Evolutionary conservation across 1,284 basidiomycete species (phyloP).

Genomic region (Melampsora abietis-canadensis): DNA sequence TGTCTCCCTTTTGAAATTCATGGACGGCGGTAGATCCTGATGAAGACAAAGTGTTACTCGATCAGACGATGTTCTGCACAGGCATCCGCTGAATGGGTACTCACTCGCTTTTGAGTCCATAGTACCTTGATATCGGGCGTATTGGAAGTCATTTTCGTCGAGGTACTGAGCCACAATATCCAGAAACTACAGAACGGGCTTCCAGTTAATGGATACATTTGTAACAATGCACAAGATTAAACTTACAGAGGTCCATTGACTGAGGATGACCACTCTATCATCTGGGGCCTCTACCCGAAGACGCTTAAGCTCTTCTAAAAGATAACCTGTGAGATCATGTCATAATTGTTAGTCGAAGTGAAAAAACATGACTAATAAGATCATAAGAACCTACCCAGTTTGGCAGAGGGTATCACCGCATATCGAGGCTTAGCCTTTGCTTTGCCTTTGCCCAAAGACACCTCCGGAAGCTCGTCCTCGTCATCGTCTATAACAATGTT

Average conservation of each 20-base stretch:
- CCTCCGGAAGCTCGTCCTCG: constrained; percentile 10
- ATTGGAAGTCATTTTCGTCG: constrained; percentile 55
- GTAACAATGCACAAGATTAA: not conserved
- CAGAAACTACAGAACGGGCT: not conserved
- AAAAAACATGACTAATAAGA: not conserved
- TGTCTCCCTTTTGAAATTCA: constrained; percentile 49
- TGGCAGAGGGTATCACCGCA: constrained; percentile 11
- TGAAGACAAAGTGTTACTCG: no score
- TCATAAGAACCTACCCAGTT: constrained; percentile 9
- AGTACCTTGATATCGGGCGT: constrained; percentile 59
- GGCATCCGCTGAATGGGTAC: not conserved
- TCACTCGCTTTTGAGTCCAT: constrained; percentile 52
- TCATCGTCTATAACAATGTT: constrained; percentile 8
- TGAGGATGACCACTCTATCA: constrained; percentile 64
- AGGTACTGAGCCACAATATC: constrained; percentile 7
- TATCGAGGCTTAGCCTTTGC: not conserved
- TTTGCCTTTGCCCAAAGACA: not conserved
- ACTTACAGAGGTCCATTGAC: constrained; percentile 62
- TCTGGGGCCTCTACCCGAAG: constrained; percentile 54
- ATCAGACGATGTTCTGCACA: no score
- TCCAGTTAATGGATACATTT: not conserved
- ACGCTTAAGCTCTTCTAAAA: constrained; percentile 5
- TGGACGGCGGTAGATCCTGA: no score
- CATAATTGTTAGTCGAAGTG: not conserved
- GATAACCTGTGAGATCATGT: not conserved